These are phyloP conservation scores for Kodamaea ohmeri DNA, from an alignment of 1,139 yeast genomes.

Conservation along the genomic window DNA sequence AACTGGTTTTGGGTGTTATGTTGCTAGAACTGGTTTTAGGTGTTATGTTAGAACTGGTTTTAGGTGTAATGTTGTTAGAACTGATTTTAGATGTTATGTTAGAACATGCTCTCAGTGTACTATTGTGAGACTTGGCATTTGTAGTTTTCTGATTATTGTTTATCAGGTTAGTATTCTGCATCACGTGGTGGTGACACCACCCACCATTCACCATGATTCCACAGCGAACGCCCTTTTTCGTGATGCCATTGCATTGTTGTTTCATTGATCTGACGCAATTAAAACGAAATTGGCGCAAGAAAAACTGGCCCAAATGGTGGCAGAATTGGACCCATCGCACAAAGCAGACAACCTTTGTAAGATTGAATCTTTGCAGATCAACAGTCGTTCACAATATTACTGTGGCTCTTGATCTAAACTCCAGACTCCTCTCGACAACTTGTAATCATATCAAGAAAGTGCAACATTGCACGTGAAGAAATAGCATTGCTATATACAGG, in stretches of 20 bases:
- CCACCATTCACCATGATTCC: slow-evolving; percentile 22
- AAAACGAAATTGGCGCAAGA: not conserved
- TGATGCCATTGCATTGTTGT: slow-evolving; percentile 32
- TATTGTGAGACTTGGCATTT: too few relatives aligned
- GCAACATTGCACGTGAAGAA: slow-evolving; percentile 6
- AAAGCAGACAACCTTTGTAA: too few relatives aligned
- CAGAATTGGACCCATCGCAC: too few relatives aligned
- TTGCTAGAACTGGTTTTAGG: too few relatives aligned
- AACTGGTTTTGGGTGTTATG: not conserved
- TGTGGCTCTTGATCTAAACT: not conserved
- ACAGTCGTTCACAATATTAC: not conserved
- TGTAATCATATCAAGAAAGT: not conserved
- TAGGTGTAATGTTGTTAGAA: too few relatives aligned
- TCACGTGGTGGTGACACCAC: slow-evolving; percentile 23
- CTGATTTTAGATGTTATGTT: too few relatives aligned
- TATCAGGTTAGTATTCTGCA: too few relatives aligned
- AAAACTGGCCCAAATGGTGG: not conserved
- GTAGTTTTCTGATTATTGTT: too few relatives aligned
- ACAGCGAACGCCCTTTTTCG: slow-evolving; percentile 32
- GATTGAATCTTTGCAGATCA: too few relatives aligned
- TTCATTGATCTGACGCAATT: not conserved
- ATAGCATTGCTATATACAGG: not conserved
- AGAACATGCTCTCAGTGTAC: too few relatives aligned
- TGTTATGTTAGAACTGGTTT: too few relatives aligned
- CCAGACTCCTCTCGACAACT: not conserved